Percentiles rank a stretch among this genome's conserved stretches.
Conservation (phyloP, 2,329 filamentous ascomycete genomes). For the Ascochyta koolunga region DNA sequence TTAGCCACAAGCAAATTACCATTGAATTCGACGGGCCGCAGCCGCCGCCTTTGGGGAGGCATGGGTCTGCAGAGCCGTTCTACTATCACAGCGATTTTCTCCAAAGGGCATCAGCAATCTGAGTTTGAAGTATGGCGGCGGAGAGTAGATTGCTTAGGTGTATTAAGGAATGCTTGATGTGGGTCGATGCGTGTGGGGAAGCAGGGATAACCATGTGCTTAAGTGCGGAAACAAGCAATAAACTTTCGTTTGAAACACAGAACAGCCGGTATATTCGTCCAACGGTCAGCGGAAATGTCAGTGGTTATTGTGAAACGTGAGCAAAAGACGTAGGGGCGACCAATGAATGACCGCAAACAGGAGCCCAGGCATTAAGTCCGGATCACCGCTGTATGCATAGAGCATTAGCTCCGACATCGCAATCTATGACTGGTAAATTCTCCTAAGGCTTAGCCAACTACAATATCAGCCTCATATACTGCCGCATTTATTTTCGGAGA, state of each 20-base stretch:
- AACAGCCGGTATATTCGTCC: conserved; percentile 2
- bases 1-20: not conserved
- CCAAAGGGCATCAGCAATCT: not conserved
- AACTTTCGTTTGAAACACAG: conserved; percentile 9
- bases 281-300: not conserved
- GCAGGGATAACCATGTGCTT: conserved; percentile 9
- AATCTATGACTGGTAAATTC: conserved; percentile 4
- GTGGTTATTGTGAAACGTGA: not conserved
- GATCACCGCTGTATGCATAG: not conserved
- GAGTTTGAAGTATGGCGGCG: not conserved
- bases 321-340: not conserved
- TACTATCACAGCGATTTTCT: conserved; percentile 2
- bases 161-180: conserved; percentile 12
- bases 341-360: not conserved
- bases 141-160: conserved; percentile 13
- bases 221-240: not conserved
- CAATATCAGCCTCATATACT: not conserved
- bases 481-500: not conserved
- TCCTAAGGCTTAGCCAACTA: conserved; percentile 1
- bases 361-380: not conserved
- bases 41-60: not conserved
- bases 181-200: conserved; percentile 10
- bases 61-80: not conserved
- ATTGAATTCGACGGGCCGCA: conserved; percentile 2
- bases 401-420: not conserved